Percentiles rank a stretch among this genome's conserved stretches.
These are phyloP conservation scores for Pneumocystis jirovecii DNA, from an alignment of 1,139 yeast species.

Conservation along the genomic window DNA sequence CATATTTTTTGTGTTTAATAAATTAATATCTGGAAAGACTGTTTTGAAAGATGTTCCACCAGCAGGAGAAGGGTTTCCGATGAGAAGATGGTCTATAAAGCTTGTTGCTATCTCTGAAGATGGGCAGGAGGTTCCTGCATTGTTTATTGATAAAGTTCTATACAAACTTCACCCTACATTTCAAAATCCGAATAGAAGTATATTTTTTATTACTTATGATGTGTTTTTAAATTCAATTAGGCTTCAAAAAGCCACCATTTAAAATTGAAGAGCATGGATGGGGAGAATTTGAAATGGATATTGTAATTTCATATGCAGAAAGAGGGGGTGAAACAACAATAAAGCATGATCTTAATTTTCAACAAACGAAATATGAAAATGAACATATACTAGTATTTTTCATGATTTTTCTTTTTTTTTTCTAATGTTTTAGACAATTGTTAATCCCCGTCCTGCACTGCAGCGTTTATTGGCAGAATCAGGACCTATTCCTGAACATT, in stretches of 20 bases:
- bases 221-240: slow-evolving; percentile 13
- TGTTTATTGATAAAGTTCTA: slow-evolving; percentile 78
- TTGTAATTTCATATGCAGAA: slow-evolving; percentile 63
- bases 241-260: slow-evolving; percentile 75
- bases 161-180: slow-evolving; percentile 92
- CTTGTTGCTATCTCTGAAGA: slow-evolving; percentile 59
- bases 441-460: slow-evolving; percentile 35
- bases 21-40: not conserved
- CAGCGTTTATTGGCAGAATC: slow-evolving; percentile 61
- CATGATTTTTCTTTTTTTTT: not conserved
- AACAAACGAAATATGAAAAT: slow-evolving; percentile 56
- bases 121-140: slow-evolving; percentile 78
- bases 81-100: slow-evolving; percentile 83
- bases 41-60: slow-evolving; percentile 65
- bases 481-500: slow-evolving; percentile 53
- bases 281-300: slow-evolving; percentile 93
- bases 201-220: not conserved
- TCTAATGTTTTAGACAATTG: slow-evolving; percentile 4
- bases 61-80: slow-evolving; percentile 81
- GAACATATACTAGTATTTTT: slow-evolving; percentile 36
- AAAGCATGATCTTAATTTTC: slow-evolving; percentile 78
- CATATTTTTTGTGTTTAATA: not conserved
- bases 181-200: slow-evolving; percentile 60
- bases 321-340: slow-evolving; percentile 78
- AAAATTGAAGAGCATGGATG: slow-evolving; percentile 87